Evolutionary conservation across 352 stramenopile species (phyloP).

Genomic region (Globisporangium paddicum): DNA sequence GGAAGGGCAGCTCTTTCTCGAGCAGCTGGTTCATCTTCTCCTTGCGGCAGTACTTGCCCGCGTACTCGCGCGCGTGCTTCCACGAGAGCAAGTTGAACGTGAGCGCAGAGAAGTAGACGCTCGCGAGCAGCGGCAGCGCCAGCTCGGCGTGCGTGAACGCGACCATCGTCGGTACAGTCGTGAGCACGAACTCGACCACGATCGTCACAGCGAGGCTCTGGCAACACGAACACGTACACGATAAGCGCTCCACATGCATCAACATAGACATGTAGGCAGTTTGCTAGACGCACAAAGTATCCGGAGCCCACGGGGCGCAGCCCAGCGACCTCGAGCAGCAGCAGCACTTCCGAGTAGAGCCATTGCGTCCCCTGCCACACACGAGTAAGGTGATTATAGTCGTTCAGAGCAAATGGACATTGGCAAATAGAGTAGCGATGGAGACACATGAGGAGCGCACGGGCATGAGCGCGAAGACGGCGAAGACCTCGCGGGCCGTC

Average conservation of each 20-base stretch:
- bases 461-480: slow-evolving; percentile 70
- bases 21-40: slow-evolving; percentile 78
- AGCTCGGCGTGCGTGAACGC: slow-evolving; percentile 64
- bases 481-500: slow-evolving; percentile 63
- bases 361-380: slow-evolving; percentile 52
- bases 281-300: slow-evolving; percentile 41
- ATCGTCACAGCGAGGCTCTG: slow-evolving; percentile 54
- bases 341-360: slow-evolving; percentile 80
- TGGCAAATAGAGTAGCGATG: background rate
- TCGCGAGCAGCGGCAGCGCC: slow-evolving; percentile 45
- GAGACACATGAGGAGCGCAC: slow-evolving; percentile 20
- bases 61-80: slow-evolving; percentile 65
- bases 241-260: background rate
- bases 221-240: background rate
- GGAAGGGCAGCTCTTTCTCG: slow-evolving; percentile 64
- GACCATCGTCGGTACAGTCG: slow-evolving; percentile 67
- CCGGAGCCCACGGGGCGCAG: slow-evolving; percentile 42
- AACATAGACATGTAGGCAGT: background rate
- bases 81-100: slow-evolving; percentile 58
- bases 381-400: background rate
- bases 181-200: slow-evolving; percentile 62
- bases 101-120: slow-evolving; percentile 47
- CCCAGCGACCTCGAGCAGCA: slow-evolving; percentile 66
- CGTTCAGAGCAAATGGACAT: background rate
- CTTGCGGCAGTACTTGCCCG: slow-evolving; percentile 76